Percentiles rank a stretch among this genome's conserved stretches.
These are phyloP conservation scores for Boletus subcaerulescens DNA, from an alignment of 768 basidiomycete species.

Conservation along the genomic window DNA sequence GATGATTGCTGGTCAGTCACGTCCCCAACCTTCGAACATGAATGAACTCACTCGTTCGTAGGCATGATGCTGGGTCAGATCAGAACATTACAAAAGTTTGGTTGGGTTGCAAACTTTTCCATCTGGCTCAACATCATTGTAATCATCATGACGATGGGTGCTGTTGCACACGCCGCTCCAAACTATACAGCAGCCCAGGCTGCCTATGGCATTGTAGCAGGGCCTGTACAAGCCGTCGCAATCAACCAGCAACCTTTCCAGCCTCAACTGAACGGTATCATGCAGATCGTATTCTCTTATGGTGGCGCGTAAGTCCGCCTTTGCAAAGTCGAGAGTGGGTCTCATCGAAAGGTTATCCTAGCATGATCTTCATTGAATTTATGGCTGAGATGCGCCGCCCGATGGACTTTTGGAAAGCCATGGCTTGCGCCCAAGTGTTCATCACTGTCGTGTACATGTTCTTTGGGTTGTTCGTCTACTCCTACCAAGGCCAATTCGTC, in stretches of 20 bases:
- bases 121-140: conserved; percentile 55
- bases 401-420: conserved; percentile 69
- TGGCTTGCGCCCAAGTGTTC: conserved; percentile 52
- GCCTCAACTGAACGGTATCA: conserved; percentile 54
- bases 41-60: conserved; percentile 4
- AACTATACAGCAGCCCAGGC: conserved; percentile 44
- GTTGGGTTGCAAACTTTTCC: conserved; percentile 47
- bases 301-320: conserved; percentile 38
- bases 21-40: background rate
- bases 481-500: conserved; percentile 60
- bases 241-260: conserved; percentile 21
- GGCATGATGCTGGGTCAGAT: conserved; percentile 61
- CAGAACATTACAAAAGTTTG: conserved; percentile 51
- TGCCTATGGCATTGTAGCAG: conserved; percentile 27
- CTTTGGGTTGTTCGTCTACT: conserved; percentile 54
- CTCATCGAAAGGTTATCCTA: conserved; percentile 32
- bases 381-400: conserved; percentile 68
- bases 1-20: conserved; percentile 32
- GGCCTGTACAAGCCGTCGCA: conserved; percentile 13
- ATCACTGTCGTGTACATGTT: conserved; percentile 56
- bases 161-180: conserved; percentile 52
- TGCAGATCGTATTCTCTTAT: conserved; percentile 64
- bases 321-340: background rate
- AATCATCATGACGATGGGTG: conserved; percentile 59
- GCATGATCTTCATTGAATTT: conserved; percentile 33